These are phyloP conservation scores for Cladobotryum mycophilum DNA, from an alignment of 2,329 filamentous ascomycete species.

Conservation along the genomic window DNA sequence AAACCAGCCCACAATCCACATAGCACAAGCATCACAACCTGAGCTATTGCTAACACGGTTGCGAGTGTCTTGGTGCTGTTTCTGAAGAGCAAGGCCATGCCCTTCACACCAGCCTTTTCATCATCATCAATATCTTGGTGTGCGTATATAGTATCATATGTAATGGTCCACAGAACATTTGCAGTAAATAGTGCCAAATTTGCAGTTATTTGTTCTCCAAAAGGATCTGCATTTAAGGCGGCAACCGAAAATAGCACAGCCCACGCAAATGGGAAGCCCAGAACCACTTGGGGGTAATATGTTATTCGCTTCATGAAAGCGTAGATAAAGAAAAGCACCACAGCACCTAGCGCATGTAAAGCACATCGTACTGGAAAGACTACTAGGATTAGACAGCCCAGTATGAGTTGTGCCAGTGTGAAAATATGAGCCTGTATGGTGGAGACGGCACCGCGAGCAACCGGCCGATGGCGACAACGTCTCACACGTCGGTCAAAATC, in stretches of 20 bases:
- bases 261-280: slow-evolving; percentile 28
- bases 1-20: neutral
- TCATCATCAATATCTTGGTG: slow-evolving; percentile 29
- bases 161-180: slow-evolving; percentile 24
- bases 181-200: slow-evolving; percentile 1
- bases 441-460: too few species aligned
- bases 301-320: slow-evolving; percentile 26
- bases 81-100: slow-evolving; percentile 1
- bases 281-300: slow-evolving; percentile 26
- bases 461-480: too few species aligned
- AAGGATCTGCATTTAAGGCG: neutral
- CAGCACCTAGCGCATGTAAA: too few species aligned
- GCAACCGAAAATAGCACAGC: slow-evolving; percentile 18
- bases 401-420: too few species aligned
- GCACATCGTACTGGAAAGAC: too few species aligned
- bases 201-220: neutral
- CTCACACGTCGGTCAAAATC: too few species aligned
- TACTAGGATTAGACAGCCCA: too few species aligned
- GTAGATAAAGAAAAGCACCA: slow-evolving; percentile 14
- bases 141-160: slow-evolving; percentile 31
- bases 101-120: slow-evolving; percentile 23
- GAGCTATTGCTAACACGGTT: too few species aligned
- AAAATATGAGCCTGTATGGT: too few species aligned
- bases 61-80: neutral
- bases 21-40: neutral